Percentiles rank a stretch among this genome's conserved stretches.
These are phyloP conservation scores for Triglochin maritima DNA, from an alignment of 106 monocot genomes.

Conservation along the genomic window DNA sequence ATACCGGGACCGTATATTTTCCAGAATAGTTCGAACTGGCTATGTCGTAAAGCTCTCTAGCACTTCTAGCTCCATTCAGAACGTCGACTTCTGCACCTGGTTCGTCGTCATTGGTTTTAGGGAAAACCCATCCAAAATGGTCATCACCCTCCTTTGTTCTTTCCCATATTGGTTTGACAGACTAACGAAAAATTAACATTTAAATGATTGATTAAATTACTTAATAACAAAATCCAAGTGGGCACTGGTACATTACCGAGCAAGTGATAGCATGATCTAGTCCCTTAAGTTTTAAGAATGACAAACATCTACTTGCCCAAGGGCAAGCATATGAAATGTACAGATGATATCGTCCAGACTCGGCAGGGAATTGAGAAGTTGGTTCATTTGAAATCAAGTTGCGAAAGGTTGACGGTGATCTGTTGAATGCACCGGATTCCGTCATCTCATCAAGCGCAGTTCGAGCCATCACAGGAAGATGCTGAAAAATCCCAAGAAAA, in stretches of 20 bases:
- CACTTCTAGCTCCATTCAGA: conserved; percentile 64
- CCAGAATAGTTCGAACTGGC: conserved; percentile 83
- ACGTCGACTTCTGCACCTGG: conserved; percentile 62
- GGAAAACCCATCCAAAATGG: conserved; percentile 93
- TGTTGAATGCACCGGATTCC: conserved; percentile 60
- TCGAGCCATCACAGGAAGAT: conserved; percentile 41
- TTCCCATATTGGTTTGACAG: conserved; percentile 76
- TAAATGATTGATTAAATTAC: neutral
- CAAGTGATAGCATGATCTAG: conserved; percentile 67
- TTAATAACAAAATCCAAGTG: neutral
- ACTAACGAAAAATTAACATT: neutral
- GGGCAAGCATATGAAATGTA: conserved; percentile 96
- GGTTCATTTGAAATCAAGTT: conserved; percentile 60
- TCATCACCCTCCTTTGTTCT: conserved; percentile 83
- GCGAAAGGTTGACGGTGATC: conserved; percentile 65
- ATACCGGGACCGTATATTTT: conserved; percentile 88
- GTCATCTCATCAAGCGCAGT: conserved; percentile 58
- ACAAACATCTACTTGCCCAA: conserved; percentile 88
- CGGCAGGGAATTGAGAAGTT: conserved; percentile 62
- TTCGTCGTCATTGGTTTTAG: conserved; percentile 48
- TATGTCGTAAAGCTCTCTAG: conserved; percentile 78
- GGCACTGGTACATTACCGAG: conserved; percentile 21
- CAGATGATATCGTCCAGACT: conserved; percentile 84
- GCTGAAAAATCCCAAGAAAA: conserved; percentile 1
- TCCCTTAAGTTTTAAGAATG: conserved; percentile 80